Conservation (phyloP, 305 asterid species). For the Nicotiana rustica region DNA sequence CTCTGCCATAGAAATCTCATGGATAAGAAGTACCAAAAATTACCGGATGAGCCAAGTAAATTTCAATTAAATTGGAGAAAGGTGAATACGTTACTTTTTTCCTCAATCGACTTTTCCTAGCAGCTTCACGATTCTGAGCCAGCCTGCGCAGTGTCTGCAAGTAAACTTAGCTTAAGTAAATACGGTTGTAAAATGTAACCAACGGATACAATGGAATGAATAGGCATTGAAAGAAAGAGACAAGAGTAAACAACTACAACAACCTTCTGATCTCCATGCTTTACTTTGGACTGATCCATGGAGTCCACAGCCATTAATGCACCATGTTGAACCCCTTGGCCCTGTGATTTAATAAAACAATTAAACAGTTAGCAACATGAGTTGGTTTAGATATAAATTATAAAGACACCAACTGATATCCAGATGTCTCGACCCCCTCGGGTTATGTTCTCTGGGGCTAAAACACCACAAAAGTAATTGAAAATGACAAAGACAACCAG, state of each 20-base stretch:
- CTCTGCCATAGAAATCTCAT: background rate
- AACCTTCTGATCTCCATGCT: conserved; percentile 86
- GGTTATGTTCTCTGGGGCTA: background rate
- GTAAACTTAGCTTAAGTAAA: conserved; percentile 18
- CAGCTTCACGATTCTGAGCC: conserved; percentile 99
- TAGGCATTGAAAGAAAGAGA: background rate
- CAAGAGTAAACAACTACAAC: conserved; percentile 1
- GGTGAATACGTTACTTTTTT: conserved; percentile 63
- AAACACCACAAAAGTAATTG: background rate
- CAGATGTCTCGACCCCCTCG: background rate
- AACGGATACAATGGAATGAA: background rate
- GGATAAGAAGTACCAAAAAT: background rate
- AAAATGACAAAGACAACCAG: background rate
- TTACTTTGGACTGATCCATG: conserved; percentile 56
- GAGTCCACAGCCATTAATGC: conserved; percentile 61
- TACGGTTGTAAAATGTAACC: background rate
- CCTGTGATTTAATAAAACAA: conserved; percentile 44
- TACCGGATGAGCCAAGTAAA: background rate
- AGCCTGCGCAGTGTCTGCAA: conserved; percentile 78
- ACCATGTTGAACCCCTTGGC: conserved; percentile 57
- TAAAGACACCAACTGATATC: background rate
- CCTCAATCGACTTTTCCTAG: conserved; percentile 86
- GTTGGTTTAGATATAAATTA: background rate
- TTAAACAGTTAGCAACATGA: background rate
- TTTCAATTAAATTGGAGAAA: background rate